Percentiles rank a stretch among this genome's conserved stretches.
Conservation (phyloP, 352 stramenopile genomes). For the Pythium pectinolyticum region DNA sequence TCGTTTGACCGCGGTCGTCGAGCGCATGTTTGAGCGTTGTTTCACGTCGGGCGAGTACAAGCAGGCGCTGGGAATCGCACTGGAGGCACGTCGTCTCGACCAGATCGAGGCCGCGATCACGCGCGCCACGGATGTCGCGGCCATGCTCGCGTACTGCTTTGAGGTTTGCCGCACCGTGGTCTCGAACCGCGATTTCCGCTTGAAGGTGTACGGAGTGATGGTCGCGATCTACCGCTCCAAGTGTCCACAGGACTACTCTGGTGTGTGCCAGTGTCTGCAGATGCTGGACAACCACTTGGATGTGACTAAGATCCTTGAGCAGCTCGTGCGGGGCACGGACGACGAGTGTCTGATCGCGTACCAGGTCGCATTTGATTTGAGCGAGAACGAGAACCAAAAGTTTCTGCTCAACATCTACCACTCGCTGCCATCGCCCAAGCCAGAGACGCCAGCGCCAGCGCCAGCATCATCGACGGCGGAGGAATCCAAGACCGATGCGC, state of each 20-base stretch:
- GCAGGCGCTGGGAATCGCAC: constrained; percentile 96
- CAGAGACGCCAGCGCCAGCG: constrained; percentile 28
- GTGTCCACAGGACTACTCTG: constrained; percentile 68
- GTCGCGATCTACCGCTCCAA: constrained; percentile 77
- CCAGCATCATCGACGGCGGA: constrained; percentile 29
- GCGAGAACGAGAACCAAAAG: constrained; percentile 97
- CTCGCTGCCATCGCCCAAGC: constrained; percentile 67
- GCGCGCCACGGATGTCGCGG: constrained; percentile 68
- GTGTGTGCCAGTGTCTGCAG: constrained; percentile 87
- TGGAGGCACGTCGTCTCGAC: constrained; percentile 93
- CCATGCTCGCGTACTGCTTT: constrained; percentile 92
- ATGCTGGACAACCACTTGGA: constrained; percentile 83
- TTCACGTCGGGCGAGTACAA: constrained; percentile 93
- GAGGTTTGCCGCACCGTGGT: constrained; percentile 93
- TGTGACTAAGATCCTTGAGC: constrained; percentile 86
- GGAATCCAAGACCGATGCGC: constrained; percentile 43
- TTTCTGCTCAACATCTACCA: constrained; percentile 94
- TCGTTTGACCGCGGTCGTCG: constrained; percentile 94
- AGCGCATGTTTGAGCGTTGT: constrained; percentile 98
- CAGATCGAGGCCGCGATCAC: constrained; percentile 92
- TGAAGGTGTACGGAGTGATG: constrained; percentile 94
- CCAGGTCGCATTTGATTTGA: constrained; percentile 98
- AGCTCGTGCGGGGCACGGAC: constrained; percentile 75
- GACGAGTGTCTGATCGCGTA: constrained; percentile 91
- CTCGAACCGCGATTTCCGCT: constrained; percentile 91